Evolutionary conservation across 805 yeast genomes (phyloP).

Genomic region (Ogataea ganodermae): DNA sequence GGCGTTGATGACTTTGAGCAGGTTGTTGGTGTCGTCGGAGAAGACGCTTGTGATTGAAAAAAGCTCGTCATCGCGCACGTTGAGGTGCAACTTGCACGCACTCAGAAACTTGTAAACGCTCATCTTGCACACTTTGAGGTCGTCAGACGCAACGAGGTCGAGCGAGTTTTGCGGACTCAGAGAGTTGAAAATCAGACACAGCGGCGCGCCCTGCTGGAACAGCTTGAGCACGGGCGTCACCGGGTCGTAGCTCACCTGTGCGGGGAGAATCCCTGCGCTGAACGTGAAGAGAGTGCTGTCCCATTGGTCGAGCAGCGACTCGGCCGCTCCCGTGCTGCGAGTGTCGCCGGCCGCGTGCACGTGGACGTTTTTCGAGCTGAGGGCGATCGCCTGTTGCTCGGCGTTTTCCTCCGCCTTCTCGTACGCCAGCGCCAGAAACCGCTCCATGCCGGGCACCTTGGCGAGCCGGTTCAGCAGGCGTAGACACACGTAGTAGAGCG

Average conservation of each 20-base stretch:
- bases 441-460: constrained; percentile 64
- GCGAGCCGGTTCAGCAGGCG: constrained; percentile 56
- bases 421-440: constrained; percentile 65
- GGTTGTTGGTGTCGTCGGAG: constrained; percentile 75
- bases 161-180: constrained; percentile 52
- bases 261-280: constrained; percentile 77
- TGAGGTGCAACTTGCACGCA: constrained; percentile 78
- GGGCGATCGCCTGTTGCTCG: constrained; percentile 63
- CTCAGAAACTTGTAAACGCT: constrained; percentile 86
- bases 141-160: constrained; percentile 72
- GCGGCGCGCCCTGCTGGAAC: constrained; percentile 89
- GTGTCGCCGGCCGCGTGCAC: constrained; percentile 1
- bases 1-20: constrained; percentile 71
- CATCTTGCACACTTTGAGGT: constrained; percentile 80
- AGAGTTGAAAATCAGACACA: constrained; percentile 80
- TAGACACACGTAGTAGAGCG: constrained; percentile 67
- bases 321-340: constrained; percentile 13
- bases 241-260: constrained; percentile 79
- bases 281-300: constrained; percentile 55
- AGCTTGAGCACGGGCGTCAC: constrained; percentile 88
- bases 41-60: constrained; percentile 91
- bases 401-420: constrained; percentile 66
- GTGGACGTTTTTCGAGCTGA: constrained; percentile 20
- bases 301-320: constrained; percentile 29
- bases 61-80: constrained; percentile 75